These are phyloP conservation scores for Rhodamnia argentea DNA, from an alignment of 345 rosid genomes.

Conservation along the genomic window DNA sequence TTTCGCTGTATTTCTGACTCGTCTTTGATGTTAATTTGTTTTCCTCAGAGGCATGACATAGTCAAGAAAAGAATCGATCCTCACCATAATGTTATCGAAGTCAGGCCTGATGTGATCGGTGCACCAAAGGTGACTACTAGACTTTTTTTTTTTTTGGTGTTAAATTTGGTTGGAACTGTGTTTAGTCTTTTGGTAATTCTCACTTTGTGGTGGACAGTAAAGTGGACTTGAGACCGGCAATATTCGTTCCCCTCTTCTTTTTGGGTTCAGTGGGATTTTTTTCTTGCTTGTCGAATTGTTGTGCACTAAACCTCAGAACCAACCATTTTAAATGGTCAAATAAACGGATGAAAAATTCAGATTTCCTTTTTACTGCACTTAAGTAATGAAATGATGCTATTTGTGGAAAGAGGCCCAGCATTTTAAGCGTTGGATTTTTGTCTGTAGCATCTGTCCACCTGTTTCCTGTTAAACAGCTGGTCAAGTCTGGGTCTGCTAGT, in stretches of 20 bases:
- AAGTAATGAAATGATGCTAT: neutral
- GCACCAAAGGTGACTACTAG: conserved; percentile 36
- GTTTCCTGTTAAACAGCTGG: neutral
- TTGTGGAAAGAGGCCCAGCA: neutral
- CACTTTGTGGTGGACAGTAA: neutral
- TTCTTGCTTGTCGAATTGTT: neutral
- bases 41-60: conserved; percentile 53
- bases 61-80: conserved; percentile 51
- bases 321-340: neutral
- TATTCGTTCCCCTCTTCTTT: neutral
- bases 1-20: neutral
- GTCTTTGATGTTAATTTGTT: neutral
- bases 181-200: neutral
- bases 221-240: neutral
- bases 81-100: conserved; percentile 45
- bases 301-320: neutral
- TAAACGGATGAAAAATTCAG: neutral
- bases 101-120: conserved; percentile 53
- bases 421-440: neutral
- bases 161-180: neutral
- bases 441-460: neutral
- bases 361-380: neutral
- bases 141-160: neutral
- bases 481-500: neutral
- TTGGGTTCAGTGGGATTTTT: neutral